Evolutionary conservation across 2,329 filamentous ascomycete genomes (phyloP).

Genomic region (Aschersonia sp.): DNA sequence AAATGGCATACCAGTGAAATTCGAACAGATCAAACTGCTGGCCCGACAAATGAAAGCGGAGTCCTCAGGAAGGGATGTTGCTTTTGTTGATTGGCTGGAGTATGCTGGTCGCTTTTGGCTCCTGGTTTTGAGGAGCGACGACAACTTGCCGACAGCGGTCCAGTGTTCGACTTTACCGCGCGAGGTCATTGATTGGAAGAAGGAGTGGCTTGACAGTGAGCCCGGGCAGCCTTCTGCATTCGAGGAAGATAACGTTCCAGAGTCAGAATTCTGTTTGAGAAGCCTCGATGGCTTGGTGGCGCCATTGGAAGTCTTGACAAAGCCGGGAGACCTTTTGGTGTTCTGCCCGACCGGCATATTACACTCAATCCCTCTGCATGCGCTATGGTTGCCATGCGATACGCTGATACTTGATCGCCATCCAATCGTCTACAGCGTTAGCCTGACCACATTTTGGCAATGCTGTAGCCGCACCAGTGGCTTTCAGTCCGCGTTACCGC

Average conservation of each 20-base stretch:
- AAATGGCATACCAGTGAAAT: background rate
- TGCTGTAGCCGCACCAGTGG: background rate
- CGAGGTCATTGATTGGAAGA: background rate
- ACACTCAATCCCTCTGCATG: slow-evolving; percentile 3
- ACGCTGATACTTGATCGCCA: slow-evolving; percentile 1
- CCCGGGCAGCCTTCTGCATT: background rate
- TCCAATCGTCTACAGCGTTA: slow-evolving; percentile 3
- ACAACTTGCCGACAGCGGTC: background rate
- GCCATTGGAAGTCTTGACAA: background rate
- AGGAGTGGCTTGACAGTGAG: slow-evolving; percentile 1
- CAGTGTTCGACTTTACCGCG: background rate
- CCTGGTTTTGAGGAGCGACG: background rate
- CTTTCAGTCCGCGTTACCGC: background rate
- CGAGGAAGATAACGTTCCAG: background rate
- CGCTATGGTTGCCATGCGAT: background rate
- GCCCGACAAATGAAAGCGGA: background rate
- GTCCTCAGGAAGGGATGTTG: background rate
- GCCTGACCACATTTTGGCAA: slow-evolving; percentile 1
- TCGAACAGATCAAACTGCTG: background rate
- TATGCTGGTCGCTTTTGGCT: background rate
- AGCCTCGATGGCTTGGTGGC: slow-evolving; percentile 1
- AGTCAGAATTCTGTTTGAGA: slow-evolving; percentile 1
- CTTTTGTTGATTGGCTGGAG: background rate
- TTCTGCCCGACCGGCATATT: slow-evolving; percentile 2
- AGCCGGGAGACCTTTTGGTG: slow-evolving; percentile 1